Base-by-base conservation (phyloP, 2,329 filamentous ascomycete species). In the Chaetomiaceae sp. region DNA sequence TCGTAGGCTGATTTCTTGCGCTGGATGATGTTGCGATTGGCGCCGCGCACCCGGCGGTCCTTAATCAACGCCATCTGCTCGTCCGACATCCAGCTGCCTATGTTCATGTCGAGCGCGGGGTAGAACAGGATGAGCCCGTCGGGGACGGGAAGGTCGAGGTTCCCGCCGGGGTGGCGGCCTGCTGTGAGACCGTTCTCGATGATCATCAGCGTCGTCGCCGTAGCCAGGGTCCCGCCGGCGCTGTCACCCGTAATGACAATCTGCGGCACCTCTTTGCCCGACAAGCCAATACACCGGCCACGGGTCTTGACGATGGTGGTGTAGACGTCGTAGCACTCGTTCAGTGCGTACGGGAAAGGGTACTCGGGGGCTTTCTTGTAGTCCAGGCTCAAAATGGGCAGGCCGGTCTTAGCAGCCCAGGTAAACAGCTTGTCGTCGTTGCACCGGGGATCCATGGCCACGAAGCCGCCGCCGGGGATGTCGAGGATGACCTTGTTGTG, bases 11-110 rank as follows among this genome's bases (percentile, higher is more conserved):
- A 87, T 56, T 83, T 90, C 72, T 99, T 97, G 51, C 88, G 80
- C 31, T 85, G 79, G 10, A 96, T 73, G 49, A 97, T 86, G 21
- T 82, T 79, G 51, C 79, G 78, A 63, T 96, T 96, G 1, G 85
- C 89, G 60, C 84, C 85, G 20, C 89, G 80, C 65, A 84, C 83
- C 51, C 83, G 80, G 10, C 89, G 83, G 56, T 96, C 91, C 58
- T 89, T 85, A 56, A 99, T 95, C 54, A 99, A 72, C 0, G 89
- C 83, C 89, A 97, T 95, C 66, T 99, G 91, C 67, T 97, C 92
- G 61, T 97, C 92, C 0, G 89, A 91, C 91, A 99, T 97, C 93
- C 93, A 99, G 67, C 91, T 96, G 33, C 89, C 89, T 58, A 97
- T 97, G 63, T 95, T 96, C 87, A 97, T 90, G 63, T 97, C 93